Base-by-base conservation (phyloP, 225 moss, liverwort and hornwort genomes). In the Climacium dendroides region DNA sequence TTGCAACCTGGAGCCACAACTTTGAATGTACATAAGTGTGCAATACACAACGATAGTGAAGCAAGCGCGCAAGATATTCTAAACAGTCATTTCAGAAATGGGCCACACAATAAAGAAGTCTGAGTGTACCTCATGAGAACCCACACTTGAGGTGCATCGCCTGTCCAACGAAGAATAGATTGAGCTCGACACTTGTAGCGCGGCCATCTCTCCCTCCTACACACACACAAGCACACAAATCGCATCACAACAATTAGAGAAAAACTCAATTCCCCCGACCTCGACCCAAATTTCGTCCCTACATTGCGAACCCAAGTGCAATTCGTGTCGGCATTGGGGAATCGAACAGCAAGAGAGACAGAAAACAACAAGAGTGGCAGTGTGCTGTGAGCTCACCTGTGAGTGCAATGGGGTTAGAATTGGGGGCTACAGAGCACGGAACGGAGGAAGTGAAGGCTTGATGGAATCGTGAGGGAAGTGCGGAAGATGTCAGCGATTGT, bases 131-230 rank as follows among this genome's bases (percentile, higher is more conserved):
- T 92, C 92, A 37, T 88, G 78, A 43, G 80, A 90, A 82, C 76
- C 71, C 30, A 50, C 17, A 71, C 37, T 83, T 41, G 86, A 64
- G 78, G 84, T 82, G 78, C 92, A 92, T 67, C 90, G 71, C 69
- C 92, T 87, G 52, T 87, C 92, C 92, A 92, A 82, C 28, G 92
- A 88, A 16, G 90, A 88, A 59, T 84, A 90, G 48, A 90, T 77
- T 47, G 92, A 90, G 88, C 81, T 92, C 52, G 91, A 84, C 35
- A 90, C 41, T 70, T 92, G 92, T 24, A 92, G 87, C 62, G 90
- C 92, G 70, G 92, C 92, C 92, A 92, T 92, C 55, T 58, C 88
- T 90, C 41, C 86, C 87, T 57, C 32, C 77, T 77, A 22, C 16
- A 34, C 25, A n/a, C 23, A 35, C 25, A 69, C 29, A 72, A 28